Conservation (phyloP, 2,329 filamentous ascomycete species). For the Scleromitrula shiraiana region DNA sequence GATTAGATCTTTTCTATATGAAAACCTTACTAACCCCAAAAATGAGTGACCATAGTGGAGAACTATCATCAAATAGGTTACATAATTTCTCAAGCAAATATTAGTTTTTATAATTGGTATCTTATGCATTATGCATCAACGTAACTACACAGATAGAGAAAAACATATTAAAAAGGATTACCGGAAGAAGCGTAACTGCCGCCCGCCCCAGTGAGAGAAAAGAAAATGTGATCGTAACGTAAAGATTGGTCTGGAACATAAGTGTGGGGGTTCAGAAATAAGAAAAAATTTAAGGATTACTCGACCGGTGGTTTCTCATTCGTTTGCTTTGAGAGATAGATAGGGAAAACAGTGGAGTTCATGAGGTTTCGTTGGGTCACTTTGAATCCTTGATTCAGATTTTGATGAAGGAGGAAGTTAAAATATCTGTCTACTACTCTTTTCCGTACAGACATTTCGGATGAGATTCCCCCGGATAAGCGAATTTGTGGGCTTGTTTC, state of each 20-base stretch:
- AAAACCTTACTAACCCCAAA: too few relatives aligned
- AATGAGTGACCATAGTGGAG: too few relatives aligned
- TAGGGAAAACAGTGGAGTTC: conserved; percentile 4
- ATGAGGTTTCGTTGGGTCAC: neutral
- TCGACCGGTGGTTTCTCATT: neutral
- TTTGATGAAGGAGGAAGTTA: neutral
- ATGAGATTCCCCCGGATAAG: neutral
- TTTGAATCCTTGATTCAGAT: neutral
- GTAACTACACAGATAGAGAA: too few relatives aligned
- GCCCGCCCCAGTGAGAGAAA: neutral
- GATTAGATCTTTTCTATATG: too few relatives aligned
- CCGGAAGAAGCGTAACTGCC: conserved; percentile 9
- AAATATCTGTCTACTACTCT: conserved; percentile 4
- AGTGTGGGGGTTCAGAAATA: conserved; percentile 7
- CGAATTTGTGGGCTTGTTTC: neutral
- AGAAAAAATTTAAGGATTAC: neutral
- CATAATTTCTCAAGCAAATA: neutral
- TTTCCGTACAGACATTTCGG: conserved; percentile 1
- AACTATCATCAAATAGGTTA: conserved; percentile 2
- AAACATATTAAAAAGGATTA: conserved; percentile 6
- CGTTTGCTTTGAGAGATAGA: too few relatives aligned
- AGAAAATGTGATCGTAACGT: conserved; percentile 5
- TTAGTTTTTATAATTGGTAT: neutral
- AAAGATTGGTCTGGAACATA: conserved; percentile 7
- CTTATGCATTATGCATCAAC: neutral